Base-by-base conservation (phyloP, 2,329 filamentous ascomycete genomes). In the Xylaria sp. region DNA sequence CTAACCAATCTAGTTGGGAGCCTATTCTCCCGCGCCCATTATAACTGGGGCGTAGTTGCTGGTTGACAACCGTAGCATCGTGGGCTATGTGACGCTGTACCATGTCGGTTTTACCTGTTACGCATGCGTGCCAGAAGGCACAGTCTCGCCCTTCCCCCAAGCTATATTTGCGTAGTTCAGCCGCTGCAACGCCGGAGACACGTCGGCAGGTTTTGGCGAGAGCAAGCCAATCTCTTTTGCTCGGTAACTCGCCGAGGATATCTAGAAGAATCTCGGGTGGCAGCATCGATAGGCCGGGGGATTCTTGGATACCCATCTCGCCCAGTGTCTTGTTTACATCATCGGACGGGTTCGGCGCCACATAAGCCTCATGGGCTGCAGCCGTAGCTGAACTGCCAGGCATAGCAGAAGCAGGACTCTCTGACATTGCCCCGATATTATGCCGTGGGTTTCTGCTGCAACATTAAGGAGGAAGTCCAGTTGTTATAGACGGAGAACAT, bases 91-190 rank as follows among this genome's bases (percentile, higher is more conserved):
- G 60, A 10, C 13, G 63, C 2, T 25, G 12, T n/a, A 71, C 56
- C 10, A 69, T 41, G 20, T 3, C n/a, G 3, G 28, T 20, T 0
- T 67, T 71, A 41, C 36, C 51, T 39, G 39, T 9, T 1, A 48
- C 57, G 36, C 66, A 69, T 1, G 66, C 66, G 23, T 65, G 60
- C 60, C 60, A 71, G 18, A 71, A 49, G 6, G 60, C 67, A 12
- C 56, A 67, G 23, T 49, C 33, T 0, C 33, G 8, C 0, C 33
- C 56, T 3, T 55, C 20, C 1, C 12, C 25, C 5, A n/a, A 12
- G 13, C 18, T 52, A 28, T 36, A 64, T 25, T 59, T 66, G n/a
- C 58, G 49, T 2, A 71, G 31, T 23, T 71, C 69, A 18, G 66
- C 6, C 9, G 60, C 49, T 2, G 48, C 23, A 3, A 64, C 41